Evolutionary conservation across 495 filamentous ascomycete species (phyloP).

Genomic region (Penicillium pancosmium): DNA sequence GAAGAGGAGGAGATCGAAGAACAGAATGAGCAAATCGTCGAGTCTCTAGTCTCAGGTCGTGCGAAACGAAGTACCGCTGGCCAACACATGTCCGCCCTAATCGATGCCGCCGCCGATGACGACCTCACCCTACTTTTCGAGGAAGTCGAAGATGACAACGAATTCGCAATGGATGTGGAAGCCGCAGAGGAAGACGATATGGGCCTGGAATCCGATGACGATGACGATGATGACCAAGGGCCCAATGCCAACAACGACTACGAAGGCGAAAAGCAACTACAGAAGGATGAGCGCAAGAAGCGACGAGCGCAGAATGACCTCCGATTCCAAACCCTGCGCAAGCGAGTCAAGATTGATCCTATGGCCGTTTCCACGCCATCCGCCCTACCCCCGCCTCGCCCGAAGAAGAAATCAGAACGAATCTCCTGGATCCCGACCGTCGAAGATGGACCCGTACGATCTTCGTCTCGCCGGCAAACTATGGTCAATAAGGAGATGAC

Average conservation of each 20-base stretch:
- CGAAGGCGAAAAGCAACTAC: conserved; percentile 66
- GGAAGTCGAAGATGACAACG: conserved; percentile 84
- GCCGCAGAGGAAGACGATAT: conserved; percentile 75
- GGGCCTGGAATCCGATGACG: conserved; percentile 79
- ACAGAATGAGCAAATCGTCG: conserved; percentile 45
- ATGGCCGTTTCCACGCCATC: conserved; percentile 49
- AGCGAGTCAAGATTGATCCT: conserved; percentile 68
- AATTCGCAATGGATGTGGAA: conserved; percentile 69
- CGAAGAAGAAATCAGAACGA: conserved; percentile 92
- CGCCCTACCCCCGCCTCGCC: conserved; percentile 55
- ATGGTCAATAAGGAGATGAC: conserved; percentile 82
- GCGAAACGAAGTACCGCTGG: conserved; percentile 84
- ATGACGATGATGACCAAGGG: conserved; percentile 73
- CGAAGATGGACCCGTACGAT: conserved; percentile 78
- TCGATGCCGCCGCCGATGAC: conserved; percentile 76
- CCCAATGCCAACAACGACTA: conserved; percentile 62
- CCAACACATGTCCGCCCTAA: conserved; percentile 76
- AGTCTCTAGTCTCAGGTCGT: conserved; percentile 78
- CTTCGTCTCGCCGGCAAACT: conserved; percentile 81
- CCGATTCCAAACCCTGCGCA: conserved; percentile 53
- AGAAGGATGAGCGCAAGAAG: conserved; percentile 72
- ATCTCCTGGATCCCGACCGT: conserved; percentile 82
- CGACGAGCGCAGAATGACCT: conserved; percentile 67
- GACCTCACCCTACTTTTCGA: conserved; percentile 81
- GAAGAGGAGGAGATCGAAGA: conserved; percentile 41